Percentiles rank a stretch among this genome's conserved stretches.
These are phyloP conservation scores for Nothophytophthora sp. DNA, from an alignment of 352 stramenopile species.

Conservation along the genomic window DNA sequence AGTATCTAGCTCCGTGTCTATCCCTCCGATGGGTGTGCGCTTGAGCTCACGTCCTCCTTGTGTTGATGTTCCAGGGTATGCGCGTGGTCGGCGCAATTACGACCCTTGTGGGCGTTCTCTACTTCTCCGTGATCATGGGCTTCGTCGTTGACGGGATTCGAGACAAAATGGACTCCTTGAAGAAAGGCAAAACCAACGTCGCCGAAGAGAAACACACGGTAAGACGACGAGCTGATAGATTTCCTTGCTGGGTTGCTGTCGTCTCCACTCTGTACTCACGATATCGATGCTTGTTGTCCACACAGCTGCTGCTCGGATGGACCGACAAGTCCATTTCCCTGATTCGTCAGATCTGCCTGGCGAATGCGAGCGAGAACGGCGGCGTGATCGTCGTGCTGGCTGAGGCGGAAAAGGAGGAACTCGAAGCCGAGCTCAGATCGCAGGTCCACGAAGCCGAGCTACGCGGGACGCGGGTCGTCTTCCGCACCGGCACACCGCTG, in stretches of 20 bases:
- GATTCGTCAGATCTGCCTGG: constrained; percentile 80
- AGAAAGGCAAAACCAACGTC: constrained; percentile 82
- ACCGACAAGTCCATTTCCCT: constrained; percentile 80
- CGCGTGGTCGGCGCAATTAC: constrained; percentile 56
- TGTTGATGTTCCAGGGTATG: constrained; percentile 22
- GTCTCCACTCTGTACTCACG: background rate
- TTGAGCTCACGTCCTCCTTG: background rate
- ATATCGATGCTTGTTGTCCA: background rate
- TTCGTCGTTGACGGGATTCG: constrained; percentile 87
- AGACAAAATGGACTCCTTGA: constrained; percentile 83
- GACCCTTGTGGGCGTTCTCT: constrained; percentile 71
- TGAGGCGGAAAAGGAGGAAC: constrained; percentile 67
- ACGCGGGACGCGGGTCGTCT: constrained; percentile 70
- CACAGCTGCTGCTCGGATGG: constrained; percentile 77
- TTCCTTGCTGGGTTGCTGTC: background rate
- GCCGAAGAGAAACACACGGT: constrained; percentile 77
- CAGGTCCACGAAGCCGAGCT: constrained; percentile 51
- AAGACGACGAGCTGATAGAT: background rate
- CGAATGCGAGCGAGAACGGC: constrained; percentile 81
- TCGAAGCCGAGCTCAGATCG: constrained; percentile 61
- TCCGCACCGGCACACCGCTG: constrained; percentile 70
- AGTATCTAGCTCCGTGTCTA: too few species aligned
- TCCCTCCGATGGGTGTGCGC: too few species aligned
- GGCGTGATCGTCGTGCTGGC: constrained; percentile 74
- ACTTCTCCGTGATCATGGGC: constrained; percentile 88